Conservation (phyloP, 2,329 filamentous ascomycete species). For the Colletotrichum incanum region DNA sequence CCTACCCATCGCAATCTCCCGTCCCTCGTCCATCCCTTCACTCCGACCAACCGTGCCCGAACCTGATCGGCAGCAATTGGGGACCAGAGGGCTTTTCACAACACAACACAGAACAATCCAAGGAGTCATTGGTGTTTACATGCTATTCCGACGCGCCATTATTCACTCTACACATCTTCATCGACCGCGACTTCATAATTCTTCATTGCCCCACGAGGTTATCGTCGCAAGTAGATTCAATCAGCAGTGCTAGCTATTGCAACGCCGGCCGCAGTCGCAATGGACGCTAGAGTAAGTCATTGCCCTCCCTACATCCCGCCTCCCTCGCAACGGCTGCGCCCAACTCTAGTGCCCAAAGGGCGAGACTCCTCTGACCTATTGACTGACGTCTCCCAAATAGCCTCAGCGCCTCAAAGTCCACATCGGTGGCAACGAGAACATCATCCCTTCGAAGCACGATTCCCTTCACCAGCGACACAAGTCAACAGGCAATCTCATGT, state of each 20-base stretch:
- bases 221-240: constrained; percentile 31
- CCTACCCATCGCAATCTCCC: constrained; percentile 37
- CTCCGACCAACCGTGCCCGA: constrained; percentile 18
- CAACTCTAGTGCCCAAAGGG: not conserved
- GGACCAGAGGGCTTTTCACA: constrained; percentile 4
- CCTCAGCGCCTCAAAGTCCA: constrained; percentile 61
- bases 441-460: constrained; percentile 68
- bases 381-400: constrained; percentile 47
- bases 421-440: constrained; percentile 79
- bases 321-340: constrained; percentile 23
- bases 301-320: constrained; percentile 6
- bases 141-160: constrained; percentile 33
- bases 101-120: constrained; percentile 7
- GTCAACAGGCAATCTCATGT: constrained; percentile 76
- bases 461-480: constrained; percentile 86
- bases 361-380: constrained; percentile 7
- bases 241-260: constrained; percentile 34
- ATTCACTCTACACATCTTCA: constrained; percentile 37
- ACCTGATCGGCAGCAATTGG: constrained; percentile 9
- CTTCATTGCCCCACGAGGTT: constrained; percentile 8
- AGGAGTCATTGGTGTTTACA: constrained; percentile 27
- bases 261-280: constrained; percentile 36
- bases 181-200: constrained; percentile 34
- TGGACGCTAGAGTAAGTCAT: constrained; percentile 46
- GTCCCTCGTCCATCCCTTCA: constrained; percentile 34